Evolutionary conservation across 768 basidiomycete genomes (phyloP), one percentile per base, ranked within the genome.

Genomic region (Trametes cubensis): DNA sequence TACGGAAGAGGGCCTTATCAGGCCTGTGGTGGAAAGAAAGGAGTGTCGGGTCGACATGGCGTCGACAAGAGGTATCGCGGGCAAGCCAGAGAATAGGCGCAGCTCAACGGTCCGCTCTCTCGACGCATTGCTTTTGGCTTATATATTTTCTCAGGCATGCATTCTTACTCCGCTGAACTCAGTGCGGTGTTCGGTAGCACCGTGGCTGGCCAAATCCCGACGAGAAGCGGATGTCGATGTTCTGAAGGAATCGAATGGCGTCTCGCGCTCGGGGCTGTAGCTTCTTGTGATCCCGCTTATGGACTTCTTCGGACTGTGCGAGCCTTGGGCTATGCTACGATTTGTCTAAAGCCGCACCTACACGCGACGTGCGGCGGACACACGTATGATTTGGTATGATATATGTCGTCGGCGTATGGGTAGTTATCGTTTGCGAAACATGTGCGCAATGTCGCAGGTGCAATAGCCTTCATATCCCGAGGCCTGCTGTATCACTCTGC

Each of bases 11-110:
- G 63, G 58, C 50, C 67, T 63, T 46, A 73, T 52, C 7, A 73
- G 67, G 25, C 72, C 68, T 3, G 71, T 68, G 69, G 70, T 81
- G 72, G 72, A 83, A 75, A 66, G 79, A 79, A 68, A 80, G 72
- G 69, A 82, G 75, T 67, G 71, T 34, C 72, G 72, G 40, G 62
- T 66, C n/a, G 72, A 66, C 71, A 73, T 73, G 4, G 7, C 11
- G 61, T 40, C 42, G 50, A 51, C 20, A 20, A 25, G 41, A 49
- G 57, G 64, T 72, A 75, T 63, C 71, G 75, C 45, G 70, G 70
- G 50, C 66, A 66, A 65, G 76, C 65, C 63, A 73, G 63, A 21
- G 73, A 48, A 42, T 51, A 21, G 44, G 41, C 23, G 66, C 72
- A 72, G 52, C 73, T 62, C 44, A 71, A 69, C 66, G 56, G 34